phyloP scores from a whole-genome alignment of 129 eudicot species.

The Deinandra increscens region DNA sequence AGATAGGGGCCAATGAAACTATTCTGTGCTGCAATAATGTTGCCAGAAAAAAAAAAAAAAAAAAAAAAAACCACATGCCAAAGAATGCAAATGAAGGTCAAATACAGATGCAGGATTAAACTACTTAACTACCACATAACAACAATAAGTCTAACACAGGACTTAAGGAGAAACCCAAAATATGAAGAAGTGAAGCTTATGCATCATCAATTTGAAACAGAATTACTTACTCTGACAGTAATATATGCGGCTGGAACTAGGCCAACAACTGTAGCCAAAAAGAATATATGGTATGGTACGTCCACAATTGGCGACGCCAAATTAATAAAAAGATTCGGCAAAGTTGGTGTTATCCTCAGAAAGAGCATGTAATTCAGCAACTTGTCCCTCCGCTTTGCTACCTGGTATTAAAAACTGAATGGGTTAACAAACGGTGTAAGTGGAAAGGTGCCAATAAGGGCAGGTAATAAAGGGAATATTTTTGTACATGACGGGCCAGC shows the following conservation, averaged over 20 bases:
- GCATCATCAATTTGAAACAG: not conserved
- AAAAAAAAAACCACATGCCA: not conserved
- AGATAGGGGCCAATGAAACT: not conserved
- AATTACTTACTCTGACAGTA: constrained; percentile 67
- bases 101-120: not conserved
- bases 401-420: constrained; percentile 37
- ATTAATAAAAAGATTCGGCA: constrained; percentile 88
- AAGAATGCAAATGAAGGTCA: not conserved
- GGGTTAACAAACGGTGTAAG: not conserved
- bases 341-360: constrained; percentile 77
- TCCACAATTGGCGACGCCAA: constrained; percentile 90
- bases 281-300: constrained; percentile 84
- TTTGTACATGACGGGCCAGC: not conserved
- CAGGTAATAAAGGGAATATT: not conserved
- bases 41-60: not conserved
- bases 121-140: not conserved
- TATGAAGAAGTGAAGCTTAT: not conserved
- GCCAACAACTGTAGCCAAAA: constrained; percentile 77
- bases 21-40: not conserved
- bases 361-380: constrained; percentile 92
- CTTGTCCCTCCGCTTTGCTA: constrained; percentile 72
- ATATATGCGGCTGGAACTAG: constrained; percentile 81
- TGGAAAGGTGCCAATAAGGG: not conserved
- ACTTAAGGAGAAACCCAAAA: not conserved
- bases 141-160: not conserved